Conservation (phyloP, 2,329 filamentous ascomycete species). For the Neopestalotiopsis sp. region DNA sequence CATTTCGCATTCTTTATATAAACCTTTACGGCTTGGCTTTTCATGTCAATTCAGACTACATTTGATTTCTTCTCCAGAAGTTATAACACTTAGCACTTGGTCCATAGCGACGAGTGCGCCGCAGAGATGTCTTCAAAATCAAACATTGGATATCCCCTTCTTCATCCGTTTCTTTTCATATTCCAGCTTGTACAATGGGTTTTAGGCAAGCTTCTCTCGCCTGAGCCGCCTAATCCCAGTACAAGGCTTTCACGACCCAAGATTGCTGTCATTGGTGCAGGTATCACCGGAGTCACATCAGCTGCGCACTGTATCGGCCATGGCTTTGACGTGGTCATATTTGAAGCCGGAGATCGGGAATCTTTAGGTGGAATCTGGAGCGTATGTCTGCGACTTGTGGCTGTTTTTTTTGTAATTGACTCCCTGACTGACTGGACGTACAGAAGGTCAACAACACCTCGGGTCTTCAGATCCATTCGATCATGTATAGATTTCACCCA, state of each 20-base stretch:
- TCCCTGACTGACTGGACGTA: constrained; percentile 6
- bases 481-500: constrained; percentile 90
- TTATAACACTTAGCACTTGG: too few relatives aligned
- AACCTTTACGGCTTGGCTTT: background rate
- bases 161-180: constrained; percentile 63
- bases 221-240: constrained; percentile 67
- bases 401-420: background rate
- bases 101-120: too few relatives aligned
- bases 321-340: constrained; percentile 82
- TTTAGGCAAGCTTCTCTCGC: constrained; percentile 69
- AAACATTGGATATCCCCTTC: constrained; percentile 43
- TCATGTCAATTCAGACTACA: too few relatives aligned
- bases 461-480: constrained; percentile 79
- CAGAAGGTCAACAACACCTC: constrained; percentile 83
- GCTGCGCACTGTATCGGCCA: constrained; percentile 85
- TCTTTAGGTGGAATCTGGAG: constrained; percentile 82
- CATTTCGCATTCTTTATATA: background rate
- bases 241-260: constrained; percentile 64
- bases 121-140: constrained; percentile 23
- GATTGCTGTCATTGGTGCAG: constrained; percentile 72
- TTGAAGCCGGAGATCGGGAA: constrained; percentile 72
- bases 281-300: constrained; percentile 76
- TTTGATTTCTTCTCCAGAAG: background rate
- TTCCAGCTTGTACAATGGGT: constrained; percentile 71
- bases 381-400: constrained; percentile 46